Evolutionary conservation across 2,329 filamentous ascomycete genomes (phyloP), one percentile per base, ranked within the genome.

Genomic region (Paracoccidioides lutzii): DNA sequence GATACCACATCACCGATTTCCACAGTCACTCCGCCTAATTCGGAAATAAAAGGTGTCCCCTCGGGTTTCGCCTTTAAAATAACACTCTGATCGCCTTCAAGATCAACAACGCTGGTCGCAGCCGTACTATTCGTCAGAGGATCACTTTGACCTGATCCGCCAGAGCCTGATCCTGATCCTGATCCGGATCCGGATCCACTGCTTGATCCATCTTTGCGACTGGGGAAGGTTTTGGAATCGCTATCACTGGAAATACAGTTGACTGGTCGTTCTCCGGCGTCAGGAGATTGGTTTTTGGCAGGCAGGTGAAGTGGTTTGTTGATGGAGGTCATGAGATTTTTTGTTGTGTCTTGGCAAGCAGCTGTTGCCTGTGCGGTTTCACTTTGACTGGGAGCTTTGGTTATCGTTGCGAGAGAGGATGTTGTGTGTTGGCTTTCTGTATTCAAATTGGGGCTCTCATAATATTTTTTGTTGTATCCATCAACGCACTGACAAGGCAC

Each of bases 121-220:
- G 57, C 50, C 12, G 58, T 59, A 32, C 38, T 59, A 15, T 28
- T 55, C 28, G 53, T 59, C 42, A 54, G 48, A 7, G 55, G 57
- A 14, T 60, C 59, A 33, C 55, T 59, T 46, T 57, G 57, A 42
- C 55, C 53, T 4, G 59, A 60, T 14, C 46, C 41, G 46, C 56
- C 51, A 33, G 58, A 58, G 43, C 44, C 44, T 12, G 44, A 46
- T 30, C 54, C 57, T 14, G 12, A 38, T 6, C 54, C 50, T 1
- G 22, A 22, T 22, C 22, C 22, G 22, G 22, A 22, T 30, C 54
- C 57, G 30, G 12, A 38, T 6, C 54, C 50, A 37, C 38, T 51
- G 28, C 46, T 58, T 10, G 56, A 57, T 10, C 32, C 54, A 43
- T 55, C 51, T 9, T 57, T 57, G 10, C 45, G 52, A 41, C 37